Conservation (phyloP, 2,329 filamentous ascomycete genomes). For the Aspergillus calidoustus region DNA sequence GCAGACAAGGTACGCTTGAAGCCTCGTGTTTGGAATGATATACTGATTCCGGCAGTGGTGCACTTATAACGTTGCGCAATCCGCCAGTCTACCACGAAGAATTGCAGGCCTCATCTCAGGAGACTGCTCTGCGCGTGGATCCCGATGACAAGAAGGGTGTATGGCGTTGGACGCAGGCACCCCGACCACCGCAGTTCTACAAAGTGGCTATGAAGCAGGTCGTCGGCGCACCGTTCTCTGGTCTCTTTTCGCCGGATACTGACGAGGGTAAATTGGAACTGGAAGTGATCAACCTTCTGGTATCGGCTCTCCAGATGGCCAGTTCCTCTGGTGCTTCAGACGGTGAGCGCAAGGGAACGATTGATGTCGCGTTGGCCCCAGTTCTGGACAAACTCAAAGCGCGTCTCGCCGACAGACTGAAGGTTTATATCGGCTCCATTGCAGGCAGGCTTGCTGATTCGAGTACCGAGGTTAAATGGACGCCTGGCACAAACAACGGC, state of each 20-base stretch:
- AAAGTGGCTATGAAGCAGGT: constrained; percentile 50
- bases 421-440: constrained; percentile 40
- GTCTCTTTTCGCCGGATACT: constrained; percentile 28
- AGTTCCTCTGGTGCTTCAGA: background rate
- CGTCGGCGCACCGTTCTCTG: constrained; percentile 43
- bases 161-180: constrained; percentile 16
- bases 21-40: background rate
- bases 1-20: constrained; percentile 19
- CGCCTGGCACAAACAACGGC: constrained; percentile 39
- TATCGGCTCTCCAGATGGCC: constrained; percentile 2
- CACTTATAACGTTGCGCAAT: constrained; percentile 18
- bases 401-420: constrained; percentile 30
- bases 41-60: constrained; percentile 12
- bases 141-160: background rate
- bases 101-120: background rate
- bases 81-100: constrained; percentile 20
- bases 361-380: background rate
- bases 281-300: constrained; percentile 29
- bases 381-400: constrained; percentile 27
- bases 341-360: background rate
- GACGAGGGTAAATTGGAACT: constrained; percentile 1
- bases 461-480: constrained; percentile 36
- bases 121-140: constrained; percentile 1
- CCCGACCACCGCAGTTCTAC: constrained; percentile 35
- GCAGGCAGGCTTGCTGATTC: constrained; percentile 33